Base-by-base conservation (phyloP, 805 yeast genomes). In the Candida manassasensis region DNA sequence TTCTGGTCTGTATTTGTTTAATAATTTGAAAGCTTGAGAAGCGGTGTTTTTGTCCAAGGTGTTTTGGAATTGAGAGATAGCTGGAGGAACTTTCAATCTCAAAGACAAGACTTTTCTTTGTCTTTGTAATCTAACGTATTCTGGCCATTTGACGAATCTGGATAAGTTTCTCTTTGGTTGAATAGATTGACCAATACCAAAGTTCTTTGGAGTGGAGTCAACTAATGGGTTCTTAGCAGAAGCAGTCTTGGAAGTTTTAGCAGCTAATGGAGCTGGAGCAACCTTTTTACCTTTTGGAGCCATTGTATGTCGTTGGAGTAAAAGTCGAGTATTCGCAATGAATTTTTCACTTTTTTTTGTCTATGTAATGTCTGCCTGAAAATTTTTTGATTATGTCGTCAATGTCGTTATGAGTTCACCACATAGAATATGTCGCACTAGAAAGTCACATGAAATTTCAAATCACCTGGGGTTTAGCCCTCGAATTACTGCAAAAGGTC, bases 1-100 rank as follows among this genome's bases (percentile, higher is more conserved):
- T 80, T 90, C 98, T 65, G 98, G 97, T 77, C 95, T 83, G 87
- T 90, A 90, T 79, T 93, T 90, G 94, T 88, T 88, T 77, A 90
- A 82, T 61, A 90, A 81, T 80, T 89, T 89, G 82, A 90, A 85
- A 57, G 95, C 77, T 74, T 85, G 94, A 59, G 96, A 75, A 61
- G 98, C 97, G 54, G 97, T 84, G 88, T 90, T 90, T 84, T 89
- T 89, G 84, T 90, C 98, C 70, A 90, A 79, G 61, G 88, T 82
- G 74, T 84, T 75, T 63, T 87, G 88, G 82, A 90, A 90, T 77
- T 90, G 98, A 51, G 97, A 80, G 65, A 90, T 81, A 51, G 97
- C 84, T 63, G 98, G 98, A 55, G 98, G 98, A 66, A 90, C 98
- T 84, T 93, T 90, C 67, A 90, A 80, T 83, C 98, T 89, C 71